These are phyloP conservation scores for Lobosporangium transversale DNA, from an alignment of 192 early-diverging fungal genomes.

Conservation along the genomic window DNA sequence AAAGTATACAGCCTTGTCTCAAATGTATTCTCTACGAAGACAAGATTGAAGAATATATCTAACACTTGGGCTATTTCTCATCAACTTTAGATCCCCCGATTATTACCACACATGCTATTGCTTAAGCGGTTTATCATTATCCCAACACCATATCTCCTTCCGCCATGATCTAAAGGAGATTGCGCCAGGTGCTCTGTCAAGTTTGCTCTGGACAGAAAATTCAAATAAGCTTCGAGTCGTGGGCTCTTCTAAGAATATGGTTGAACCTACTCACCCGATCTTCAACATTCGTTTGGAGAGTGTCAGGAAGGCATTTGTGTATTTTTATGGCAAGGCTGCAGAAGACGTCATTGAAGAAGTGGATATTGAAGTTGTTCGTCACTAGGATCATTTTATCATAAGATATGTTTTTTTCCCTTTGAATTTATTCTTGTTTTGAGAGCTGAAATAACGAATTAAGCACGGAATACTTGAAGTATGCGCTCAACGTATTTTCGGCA, in stretches of 20 bases:
- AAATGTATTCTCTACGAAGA: not conserved
- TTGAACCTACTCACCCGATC: constrained; percentile 77
- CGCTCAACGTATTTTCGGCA: constrained; percentile 74
- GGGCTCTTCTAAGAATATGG: constrained; percentile 61
- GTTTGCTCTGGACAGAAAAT: constrained; percentile 52
- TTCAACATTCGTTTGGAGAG: constrained; percentile 71
- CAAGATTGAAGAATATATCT: not conserved
- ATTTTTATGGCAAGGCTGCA: constrained; percentile 58
- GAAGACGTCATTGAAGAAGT: constrained; percentile 45
- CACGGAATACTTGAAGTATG: constrained; percentile 74
- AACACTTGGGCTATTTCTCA: not conserved
- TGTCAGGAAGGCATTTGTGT: constrained; percentile 53
- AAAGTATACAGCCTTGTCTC: constrained; percentile 69
- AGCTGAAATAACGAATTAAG: constrained; percentile 35
- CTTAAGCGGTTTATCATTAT: constrained; percentile 83
- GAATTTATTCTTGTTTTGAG: not conserved
- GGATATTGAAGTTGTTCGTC: constrained; percentile 33
- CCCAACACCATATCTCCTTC: constrained; percentile 78
- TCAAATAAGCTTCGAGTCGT: constrained; percentile 46
- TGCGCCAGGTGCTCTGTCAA: constrained; percentile 48
- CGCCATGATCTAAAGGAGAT: constrained; percentile 33
- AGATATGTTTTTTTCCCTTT: no score
- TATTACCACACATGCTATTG: constrained; percentile 97
- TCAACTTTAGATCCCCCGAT: constrained; percentile 68
- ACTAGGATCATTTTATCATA: not conserved